Percentiles rank a stretch among this genome's conserved stretches.
Conservation (phyloP, 768 basidiomycete species). For the Strobilomyces dryophilus region DNA sequence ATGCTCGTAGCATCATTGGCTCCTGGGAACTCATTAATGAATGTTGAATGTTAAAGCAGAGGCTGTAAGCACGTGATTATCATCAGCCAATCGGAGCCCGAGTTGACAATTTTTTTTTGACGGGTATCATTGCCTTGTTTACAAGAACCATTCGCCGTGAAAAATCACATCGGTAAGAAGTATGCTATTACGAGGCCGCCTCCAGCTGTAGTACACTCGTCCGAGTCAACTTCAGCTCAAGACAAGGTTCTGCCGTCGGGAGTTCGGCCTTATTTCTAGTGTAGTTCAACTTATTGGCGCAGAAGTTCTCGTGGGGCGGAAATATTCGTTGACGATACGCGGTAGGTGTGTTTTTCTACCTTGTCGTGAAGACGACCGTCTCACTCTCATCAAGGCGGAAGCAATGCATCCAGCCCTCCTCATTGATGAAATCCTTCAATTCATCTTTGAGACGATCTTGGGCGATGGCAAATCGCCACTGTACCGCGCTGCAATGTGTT, state of each 20-base stretch:
- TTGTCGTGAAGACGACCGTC: not conserved
- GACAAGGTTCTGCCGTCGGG: too few species aligned
- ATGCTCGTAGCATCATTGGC: too few species aligned
- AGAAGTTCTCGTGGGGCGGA: not conserved
- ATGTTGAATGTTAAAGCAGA: too few species aligned
- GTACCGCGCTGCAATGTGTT: constrained; percentile 36
- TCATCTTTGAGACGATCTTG: constrained; percentile 35
- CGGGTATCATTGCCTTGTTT: too few species aligned
- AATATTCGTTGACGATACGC: not conserved
- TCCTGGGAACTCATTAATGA: too few species aligned
- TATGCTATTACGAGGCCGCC: too few species aligned
- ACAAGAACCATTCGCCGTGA: too few species aligned
- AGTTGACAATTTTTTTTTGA: constrained; percentile 8
- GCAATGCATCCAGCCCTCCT: constrained; percentile 43
- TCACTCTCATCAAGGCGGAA: not conserved
- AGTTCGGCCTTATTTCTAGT: too few species aligned
- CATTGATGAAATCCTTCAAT: constrained; percentile 48
- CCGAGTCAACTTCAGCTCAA: too few species aligned
- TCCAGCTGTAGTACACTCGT: too few species aligned
- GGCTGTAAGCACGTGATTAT: constrained; percentile 9
- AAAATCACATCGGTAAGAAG: not conserved
- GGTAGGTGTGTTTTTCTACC: constrained; percentile 4
- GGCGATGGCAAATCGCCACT: constrained; percentile 31
- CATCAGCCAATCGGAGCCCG: constrained; percentile 7
- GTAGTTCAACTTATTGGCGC: not conserved